Conservation (phyloP, 306 rosid species). For the Myrica gale region DNA sequence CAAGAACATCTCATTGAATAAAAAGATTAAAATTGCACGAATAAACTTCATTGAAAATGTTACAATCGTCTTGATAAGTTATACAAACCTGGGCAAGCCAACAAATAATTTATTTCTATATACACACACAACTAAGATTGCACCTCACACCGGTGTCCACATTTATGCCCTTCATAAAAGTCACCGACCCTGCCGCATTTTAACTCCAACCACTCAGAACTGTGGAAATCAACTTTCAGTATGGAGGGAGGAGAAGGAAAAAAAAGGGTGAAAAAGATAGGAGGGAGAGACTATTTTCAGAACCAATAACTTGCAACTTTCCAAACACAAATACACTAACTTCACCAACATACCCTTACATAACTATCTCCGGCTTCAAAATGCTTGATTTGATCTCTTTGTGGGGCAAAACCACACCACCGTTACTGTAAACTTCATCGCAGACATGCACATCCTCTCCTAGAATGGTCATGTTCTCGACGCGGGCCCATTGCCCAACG, state of each 20-base stretch:
- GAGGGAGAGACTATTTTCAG: not conserved
- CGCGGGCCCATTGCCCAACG: conserved; percentile 96
- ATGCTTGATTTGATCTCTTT: conserved; percentile 94
- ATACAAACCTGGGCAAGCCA: conserved; percentile 8
- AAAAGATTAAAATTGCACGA: not conserved
- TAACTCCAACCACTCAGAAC: conserved; percentile 25
- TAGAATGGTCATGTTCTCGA: conserved; percentile 92
- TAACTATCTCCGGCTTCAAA: conserved; percentile 94
- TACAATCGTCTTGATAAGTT: conserved; percentile 8
- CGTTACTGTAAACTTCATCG: conserved; percentile 91
- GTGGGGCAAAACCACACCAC: conserved; percentile 96
- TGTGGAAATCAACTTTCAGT: conserved; percentile 18
- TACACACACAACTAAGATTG: conserved; percentile 35
- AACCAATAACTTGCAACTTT: conserved; percentile 16
- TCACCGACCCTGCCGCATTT: conserved; percentile 22
- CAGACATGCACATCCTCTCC: conserved; percentile 96
- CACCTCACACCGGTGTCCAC: conserved; percentile 30
- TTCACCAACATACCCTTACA: conserved; percentile 46
- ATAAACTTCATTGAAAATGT: not conserved
- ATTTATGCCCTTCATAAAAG: conserved; percentile 14
- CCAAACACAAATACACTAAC: conserved; percentile 18
- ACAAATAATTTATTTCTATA: conserved; percentile 36
- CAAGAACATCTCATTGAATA: not conserved
- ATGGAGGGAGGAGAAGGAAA: not conserved
- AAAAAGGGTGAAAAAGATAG: not conserved